phyloP scores from a whole-genome alignment of 2,329 filamentous ascomycete species.

The Hymenoscyphus salicellus region DNA sequence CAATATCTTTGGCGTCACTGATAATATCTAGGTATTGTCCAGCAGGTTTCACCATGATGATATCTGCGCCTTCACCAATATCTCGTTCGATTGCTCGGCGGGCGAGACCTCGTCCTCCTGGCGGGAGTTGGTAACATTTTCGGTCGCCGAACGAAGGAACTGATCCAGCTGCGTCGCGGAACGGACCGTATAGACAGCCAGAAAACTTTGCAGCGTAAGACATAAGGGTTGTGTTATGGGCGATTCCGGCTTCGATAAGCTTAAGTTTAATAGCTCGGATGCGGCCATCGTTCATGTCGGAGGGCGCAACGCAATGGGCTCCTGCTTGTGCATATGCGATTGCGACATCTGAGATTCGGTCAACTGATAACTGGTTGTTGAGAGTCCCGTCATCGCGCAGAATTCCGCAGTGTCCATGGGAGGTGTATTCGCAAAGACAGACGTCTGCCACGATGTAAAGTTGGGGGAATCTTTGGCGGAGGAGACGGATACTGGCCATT shows the following conservation, averaged over 20 bases:
- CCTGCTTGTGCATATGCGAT: slow-evolving; percentile 93
- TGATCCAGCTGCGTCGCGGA: slow-evolving; percentile 93
- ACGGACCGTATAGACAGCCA: slow-evolving; percentile 92
- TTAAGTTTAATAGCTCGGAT: slow-evolving; percentile 98
- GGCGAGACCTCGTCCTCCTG: slow-evolving; percentile 85
- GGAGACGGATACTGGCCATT: slow-evolving; percentile 77
- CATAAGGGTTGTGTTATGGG: slow-evolving; percentile 90
- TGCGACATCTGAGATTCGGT: slow-evolving; percentile 96
- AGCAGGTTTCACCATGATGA: slow-evolving; percentile 99
- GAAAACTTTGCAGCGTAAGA: slow-evolving; percentile 98
- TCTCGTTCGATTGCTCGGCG: slow-evolving; percentile 86
- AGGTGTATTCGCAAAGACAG: slow-evolving; percentile 97
- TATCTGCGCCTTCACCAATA: slow-evolving; percentile 89
- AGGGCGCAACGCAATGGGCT: slow-evolving; percentile 93
- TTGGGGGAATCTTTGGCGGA: slow-evolving; percentile 81
- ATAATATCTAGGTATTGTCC: slow-evolving; percentile 97
- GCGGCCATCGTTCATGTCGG: slow-evolving; percentile 98
- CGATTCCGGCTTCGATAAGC: slow-evolving; percentile 89
- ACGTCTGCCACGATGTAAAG: slow-evolving; percentile 92
- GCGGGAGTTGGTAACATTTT: slow-evolving; percentile 94
- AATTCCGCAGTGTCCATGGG: slow-evolving; percentile 95
- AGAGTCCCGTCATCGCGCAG: slow-evolving; percentile 87
- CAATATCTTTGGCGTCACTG: slow-evolving; percentile 91
- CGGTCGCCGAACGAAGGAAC: slow-evolving; percentile 89
- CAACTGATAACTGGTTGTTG: slow-evolving; percentile 90